Base-by-base conservation (phyloP, 169 alveolate species). In the Fabrea salina region DNA sequence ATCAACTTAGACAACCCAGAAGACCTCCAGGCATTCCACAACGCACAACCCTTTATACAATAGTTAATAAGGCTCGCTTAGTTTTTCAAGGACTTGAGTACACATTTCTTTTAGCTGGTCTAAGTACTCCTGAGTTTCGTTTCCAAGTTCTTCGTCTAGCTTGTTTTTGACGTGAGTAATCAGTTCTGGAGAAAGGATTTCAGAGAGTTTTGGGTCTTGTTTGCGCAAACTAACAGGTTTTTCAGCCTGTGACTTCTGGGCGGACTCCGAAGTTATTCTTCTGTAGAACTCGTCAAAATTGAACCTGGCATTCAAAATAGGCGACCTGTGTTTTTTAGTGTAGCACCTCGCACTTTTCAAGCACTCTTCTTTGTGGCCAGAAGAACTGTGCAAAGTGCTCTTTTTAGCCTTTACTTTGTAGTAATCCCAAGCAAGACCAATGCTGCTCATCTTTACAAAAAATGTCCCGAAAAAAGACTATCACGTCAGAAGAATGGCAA, bases 401-500 rank as follows among this genome's bases (percentile, higher is more conserved):
- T 44, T 8, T 13, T 11, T 11, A 16, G 8, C 53, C 8, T 11
- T 13, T 44, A 8, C 8, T 44, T 13, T 11, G 53, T 44, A 11
- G 16, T 11, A 11, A 44, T 13, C 53, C 8, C 53, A 44, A 44
- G 25, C 13, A 54, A n/a, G 39, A 54, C 25, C 6, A 11, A 11
- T 6, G 8, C 11, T 33, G 11, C 6, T 54, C 6, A 54, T n/a
- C 25, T n/a, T n/a, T n/a, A 54, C 6, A 8, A 11, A 8, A 54
- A 54, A 54, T 8, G 25, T 54, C 39, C 8, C 33, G 25, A 54
- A 68, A 68, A 33, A 68, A 68, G 27, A 13, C 44, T 33, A 56
- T 44, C 49, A 54, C 82, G n/a, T n/a, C 71, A 2, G 82, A 80
- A 13, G 56, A 74, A 5, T 85, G 91, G 88, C 79, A 78, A 43